Evolutionary conservation across 768 basidiomycete genomes (phyloP).

Genomic region (Sarcodon aspratus): DNA sequence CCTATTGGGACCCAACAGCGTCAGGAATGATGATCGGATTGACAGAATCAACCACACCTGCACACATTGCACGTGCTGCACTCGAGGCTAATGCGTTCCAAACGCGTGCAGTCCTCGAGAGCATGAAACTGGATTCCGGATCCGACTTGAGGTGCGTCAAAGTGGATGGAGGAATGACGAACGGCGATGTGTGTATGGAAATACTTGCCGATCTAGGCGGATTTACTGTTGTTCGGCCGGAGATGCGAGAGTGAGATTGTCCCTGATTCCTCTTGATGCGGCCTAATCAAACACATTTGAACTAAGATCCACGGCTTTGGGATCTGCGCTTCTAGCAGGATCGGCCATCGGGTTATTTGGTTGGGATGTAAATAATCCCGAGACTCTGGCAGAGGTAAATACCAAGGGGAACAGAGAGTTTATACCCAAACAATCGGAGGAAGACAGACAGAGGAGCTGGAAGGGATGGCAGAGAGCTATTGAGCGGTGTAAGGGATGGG

Average conservation of each 20-base stretch:
- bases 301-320: slow-evolving; percentile 85
- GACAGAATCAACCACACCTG: slow-evolving; percentile 80
- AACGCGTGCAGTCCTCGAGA: slow-evolving; percentile 89
- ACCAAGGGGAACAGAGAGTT: slow-evolving; percentile 73
- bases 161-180: slow-evolving; percentile 99
- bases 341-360: slow-evolving; percentile 81
- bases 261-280: neutral
- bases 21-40: slow-evolving; percentile 79
- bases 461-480: slow-evolving; percentile 84
- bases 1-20: slow-evolving; percentile 95
- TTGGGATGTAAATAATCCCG: slow-evolving; percentile 81
- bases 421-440: slow-evolving; percentile 37
- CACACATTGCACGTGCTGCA: slow-evolving; percentile 90
- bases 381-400: slow-evolving; percentile 80
- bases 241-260: slow-evolving; percentile 84
- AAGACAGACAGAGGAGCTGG: slow-evolving; percentile 55
- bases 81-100: slow-evolving; percentile 96
- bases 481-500: slow-evolving; percentile 76
- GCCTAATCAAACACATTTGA: neutral
- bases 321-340: slow-evolving; percentile 89
- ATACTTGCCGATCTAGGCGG: slow-evolving; percentile 85
- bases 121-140: slow-evolving; percentile 87
- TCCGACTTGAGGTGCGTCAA: slow-evolving; percentile 74
- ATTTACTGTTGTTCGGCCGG: slow-evolving; percentile 83
- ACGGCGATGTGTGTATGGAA: slow-evolving; percentile 81